phyloP scores from a whole-genome alignment of 805 yeast genomes.

The Sporopachydermia lactativora region DNA sequence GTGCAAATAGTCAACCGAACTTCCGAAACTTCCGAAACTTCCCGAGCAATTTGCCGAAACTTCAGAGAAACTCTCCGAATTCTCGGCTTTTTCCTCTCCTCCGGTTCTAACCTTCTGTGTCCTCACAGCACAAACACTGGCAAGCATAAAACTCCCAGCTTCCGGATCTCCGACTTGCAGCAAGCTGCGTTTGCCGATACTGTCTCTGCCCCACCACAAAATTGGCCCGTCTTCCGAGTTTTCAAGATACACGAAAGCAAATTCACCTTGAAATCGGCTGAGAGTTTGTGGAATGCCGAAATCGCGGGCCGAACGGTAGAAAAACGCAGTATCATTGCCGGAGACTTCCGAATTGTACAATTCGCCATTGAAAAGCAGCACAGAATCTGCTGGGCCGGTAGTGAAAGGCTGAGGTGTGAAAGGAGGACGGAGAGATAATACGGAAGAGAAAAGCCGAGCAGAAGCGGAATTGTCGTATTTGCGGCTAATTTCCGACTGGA shows the following conservation, averaged over 20 bases:
- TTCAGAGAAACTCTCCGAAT: slow-evolving; percentile 34
- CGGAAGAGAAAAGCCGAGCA: slow-evolving; percentile 42
- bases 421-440: slow-evolving; percentile 70
- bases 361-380: slow-evolving; percentile 85
- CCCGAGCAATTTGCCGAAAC: slow-evolving; percentile 17
- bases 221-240: slow-evolving; percentile 24
- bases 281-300: slow-evolving; percentile 29
- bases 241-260: slow-evolving; percentile 44
- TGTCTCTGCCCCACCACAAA: slow-evolving; percentile 74
- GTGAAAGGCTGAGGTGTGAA: slow-evolving; percentile 59
- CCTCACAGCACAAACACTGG: slow-evolving; percentile 37
- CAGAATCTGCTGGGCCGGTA: slow-evolving; percentile 15
- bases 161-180: slow-evolving; percentile 19
- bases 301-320: slow-evolving; percentile 25
- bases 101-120: slow-evolving; percentile 14
- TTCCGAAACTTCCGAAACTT: slow-evolving; percentile 4
- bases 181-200: slow-evolving; percentile 69
- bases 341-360: slow-evolving; percentile 49
- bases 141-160: slow-evolving; percentile 26
- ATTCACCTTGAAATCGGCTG: slow-evolving; percentile 57
- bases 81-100: slow-evolving; percentile 38
- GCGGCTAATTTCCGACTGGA: background rate
- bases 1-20: slow-evolving; percentile 8
- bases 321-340: slow-evolving; percentile 50
- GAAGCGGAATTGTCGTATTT: slow-evolving; percentile 15